Conservation (phyloP, 2,329 filamentous ascomycete genomes). For the Acephala macrosclerotiorum region DNA sequence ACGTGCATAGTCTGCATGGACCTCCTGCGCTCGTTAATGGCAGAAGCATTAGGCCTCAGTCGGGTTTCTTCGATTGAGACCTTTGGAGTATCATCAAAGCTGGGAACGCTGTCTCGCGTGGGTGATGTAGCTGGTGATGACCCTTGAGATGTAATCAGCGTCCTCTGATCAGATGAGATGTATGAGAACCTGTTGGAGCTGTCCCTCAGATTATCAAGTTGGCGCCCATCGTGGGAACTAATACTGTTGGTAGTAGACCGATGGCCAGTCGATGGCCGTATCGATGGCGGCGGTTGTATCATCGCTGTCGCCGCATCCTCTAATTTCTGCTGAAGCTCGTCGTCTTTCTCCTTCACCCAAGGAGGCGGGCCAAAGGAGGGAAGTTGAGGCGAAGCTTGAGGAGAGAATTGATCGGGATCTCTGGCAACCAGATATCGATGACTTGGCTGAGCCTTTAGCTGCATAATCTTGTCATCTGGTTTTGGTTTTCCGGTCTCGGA, state of each 20-base stretch:
- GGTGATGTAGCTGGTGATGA: conserved; percentile 67
- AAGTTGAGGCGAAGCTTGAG: conserved; percentile 27
- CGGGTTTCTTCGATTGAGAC: conserved; percentile 32
- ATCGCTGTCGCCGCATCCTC: conserved; percentile 29
- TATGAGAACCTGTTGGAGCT: conserved; percentile 64
- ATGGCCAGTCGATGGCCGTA: conserved; percentile 51
- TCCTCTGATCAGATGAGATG: conserved; percentile 67
- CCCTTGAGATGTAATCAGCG: conserved; percentile 63
- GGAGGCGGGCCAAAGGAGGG: conserved; percentile 29
- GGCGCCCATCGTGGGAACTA: conserved; percentile 64
- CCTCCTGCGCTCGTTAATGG: conserved; percentile 40
- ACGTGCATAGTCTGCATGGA: conserved; percentile 41
- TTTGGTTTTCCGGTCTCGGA: conserved; percentile 66
- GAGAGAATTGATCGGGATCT: conserved; percentile 34
- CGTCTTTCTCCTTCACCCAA: conserved; percentile 32
- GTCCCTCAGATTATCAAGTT: conserved; percentile 64
- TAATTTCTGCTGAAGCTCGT: conserved; percentile 25
- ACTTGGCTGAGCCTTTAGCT: conserved; percentile 39
- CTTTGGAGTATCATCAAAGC: conserved; percentile 36
- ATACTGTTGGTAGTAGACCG: conserved; percentile 64
- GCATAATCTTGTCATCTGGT: conserved; percentile 46
- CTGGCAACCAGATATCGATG: conserved; percentile 39
- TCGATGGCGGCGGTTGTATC: conserved; percentile 14
- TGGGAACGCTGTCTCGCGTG: conserved; percentile 57
- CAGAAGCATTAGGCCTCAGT: conserved; percentile 38